These are phyloP conservation scores for Spathaspora girioi DNA, from an alignment of 805 yeast species.

Conservation along the genomic window DNA sequence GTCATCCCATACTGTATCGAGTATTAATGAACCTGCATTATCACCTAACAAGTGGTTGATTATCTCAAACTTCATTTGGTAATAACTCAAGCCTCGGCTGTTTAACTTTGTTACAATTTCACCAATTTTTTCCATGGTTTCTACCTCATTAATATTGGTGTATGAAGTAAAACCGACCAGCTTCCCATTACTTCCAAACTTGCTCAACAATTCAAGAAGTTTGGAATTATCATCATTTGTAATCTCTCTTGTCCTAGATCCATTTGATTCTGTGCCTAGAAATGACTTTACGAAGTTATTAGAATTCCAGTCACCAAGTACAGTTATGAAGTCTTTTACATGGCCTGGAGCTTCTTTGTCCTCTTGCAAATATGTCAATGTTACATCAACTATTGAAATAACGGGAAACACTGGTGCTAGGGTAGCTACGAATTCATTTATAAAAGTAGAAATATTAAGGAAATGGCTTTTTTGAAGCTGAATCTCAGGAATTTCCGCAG, in stretches of 20 bases:
- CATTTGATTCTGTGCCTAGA: not conserved
- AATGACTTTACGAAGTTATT: not conserved
- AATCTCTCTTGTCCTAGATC: conserved; percentile 4
- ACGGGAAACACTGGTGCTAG: conserved; percentile 9
- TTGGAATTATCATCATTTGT: conserved; percentile 27
- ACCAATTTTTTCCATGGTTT: conserved; percentile 11
- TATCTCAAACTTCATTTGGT: conserved; percentile 22
- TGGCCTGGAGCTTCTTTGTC: conserved; percentile 7
- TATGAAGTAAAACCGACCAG: not conserved
- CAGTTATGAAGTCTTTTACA: conserved; percentile 19
- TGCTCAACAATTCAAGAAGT: conserved; percentile 33
- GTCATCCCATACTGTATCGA: conserved; percentile 37
- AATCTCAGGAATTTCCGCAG: conserved; percentile 17
- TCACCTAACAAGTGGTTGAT: conserved; percentile 21
- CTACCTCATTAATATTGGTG: conserved; percentile 9
- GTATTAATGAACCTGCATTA: conserved; percentile 11
- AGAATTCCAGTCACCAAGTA: conserved; percentile 26
- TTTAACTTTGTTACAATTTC: conserved; percentile 12
- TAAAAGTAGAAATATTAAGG: conserved; percentile 14
- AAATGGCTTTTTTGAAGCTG: conserved; percentile 21
- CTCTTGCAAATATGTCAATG: conserved; percentile 12
- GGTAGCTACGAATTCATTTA: conserved; percentile 14
- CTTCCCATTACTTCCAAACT: conserved; percentile 19
- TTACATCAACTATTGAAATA: conserved; percentile 2
- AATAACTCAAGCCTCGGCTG: conserved; percentile 7